A percentile compares a stretch with the other conserved stretches of the same genome.
Conservation (phyloP, 2,329 filamentous ascomycete species). For the Diaporthe citriasiana region DNA sequence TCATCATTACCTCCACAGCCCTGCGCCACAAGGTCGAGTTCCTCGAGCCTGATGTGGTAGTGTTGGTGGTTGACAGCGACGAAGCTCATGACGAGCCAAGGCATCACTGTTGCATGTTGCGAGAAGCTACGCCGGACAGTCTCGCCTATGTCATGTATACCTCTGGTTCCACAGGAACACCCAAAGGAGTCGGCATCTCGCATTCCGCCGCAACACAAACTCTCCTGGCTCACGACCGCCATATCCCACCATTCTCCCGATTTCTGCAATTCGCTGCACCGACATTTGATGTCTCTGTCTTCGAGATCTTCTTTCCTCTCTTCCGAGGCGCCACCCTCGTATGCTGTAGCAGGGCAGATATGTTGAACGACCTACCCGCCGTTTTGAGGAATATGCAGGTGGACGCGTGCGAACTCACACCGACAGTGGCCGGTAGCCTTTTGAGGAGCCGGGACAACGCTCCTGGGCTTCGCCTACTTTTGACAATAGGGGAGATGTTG, state of each 20-base stretch:
- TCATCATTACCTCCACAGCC: constrained; percentile 75
- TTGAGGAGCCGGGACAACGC: constrained; percentile 76
- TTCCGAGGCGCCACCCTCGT: constrained; percentile 81
- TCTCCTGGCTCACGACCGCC: constrained; percentile 82
- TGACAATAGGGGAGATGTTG: constrained; percentile 96
- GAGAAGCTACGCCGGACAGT: constrained; percentile 52
- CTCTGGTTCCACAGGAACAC: constrained; percentile 88
- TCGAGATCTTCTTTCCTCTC: constrained; percentile 93
- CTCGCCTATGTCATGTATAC: constrained; percentile 95
- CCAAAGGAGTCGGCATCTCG: constrained; percentile 88
- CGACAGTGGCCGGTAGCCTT: constrained; percentile 86
- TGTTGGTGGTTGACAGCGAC: constrained; percentile 55
- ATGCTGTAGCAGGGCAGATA: constrained; percentile 74
- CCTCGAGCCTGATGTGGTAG: constrained; percentile 48
- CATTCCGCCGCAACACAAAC: constrained; percentile 86
- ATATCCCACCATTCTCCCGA: constrained; percentile 81
- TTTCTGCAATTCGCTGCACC: constrained; percentile 94
- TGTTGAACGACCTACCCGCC: constrained; percentile 82
- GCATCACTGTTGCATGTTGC: constrained; percentile 9
- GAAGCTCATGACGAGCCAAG: background rate
- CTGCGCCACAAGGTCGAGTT: constrained; percentile 58
- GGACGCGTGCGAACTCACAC: constrained; percentile 90
- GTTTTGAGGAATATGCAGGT: constrained; percentile 76
- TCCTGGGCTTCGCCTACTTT: constrained; percentile 76
- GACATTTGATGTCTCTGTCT: constrained; percentile 94